These are phyloP conservation scores for Puccinia polysora DNA, from an alignment of 1,284 basidiomycete species.

Conservation along the genomic window DNA sequence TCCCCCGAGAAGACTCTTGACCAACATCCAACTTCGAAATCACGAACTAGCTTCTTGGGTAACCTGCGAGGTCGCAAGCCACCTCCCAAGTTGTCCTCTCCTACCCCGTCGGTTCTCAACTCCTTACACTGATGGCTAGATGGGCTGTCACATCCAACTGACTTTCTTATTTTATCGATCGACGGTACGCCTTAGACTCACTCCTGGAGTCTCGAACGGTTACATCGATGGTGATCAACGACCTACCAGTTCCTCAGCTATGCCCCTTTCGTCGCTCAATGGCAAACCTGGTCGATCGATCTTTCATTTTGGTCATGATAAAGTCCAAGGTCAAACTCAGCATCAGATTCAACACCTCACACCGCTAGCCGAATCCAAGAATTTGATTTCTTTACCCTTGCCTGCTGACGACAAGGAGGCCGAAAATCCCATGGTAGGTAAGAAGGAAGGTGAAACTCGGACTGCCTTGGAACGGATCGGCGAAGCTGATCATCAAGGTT, in stretches of 20 bases:
- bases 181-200: not conserved
- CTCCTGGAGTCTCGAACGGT: not conserved
- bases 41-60: slow-evolving; percentile 34
- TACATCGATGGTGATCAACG: not conserved
- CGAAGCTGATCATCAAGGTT: slow-evolving; percentile 77
- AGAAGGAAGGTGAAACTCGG: slow-evolving; percentile 42
- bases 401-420: slow-evolving; percentile 56
- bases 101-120: not conserved
- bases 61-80: slow-evolving; percentile 24
- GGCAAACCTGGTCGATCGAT: not conserved
- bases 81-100: slow-evolving; percentile 17
- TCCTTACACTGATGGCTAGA: not conserved
- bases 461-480: slow-evolving; percentile 79
- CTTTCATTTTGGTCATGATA: slow-evolving; percentile 32
- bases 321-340: slow-evolving; percentile 51
- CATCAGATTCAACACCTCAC: slow-evolving; percentile 41
- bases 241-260: slow-evolving; percentile 2
- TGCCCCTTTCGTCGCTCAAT: not conserved
- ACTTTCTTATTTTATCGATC: not conserved
- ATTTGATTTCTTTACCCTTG: slow-evolving; percentile 44
- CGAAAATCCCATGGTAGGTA: slow-evolving; percentile 57
- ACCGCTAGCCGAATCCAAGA: slow-evolving; percentile 45
- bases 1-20: not conserved
- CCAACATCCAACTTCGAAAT: not conserved
- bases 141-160: not conserved